phyloP scores from a whole-genome alignment of 108 stramenopile species.

The Seminavis robusta region DNA sequence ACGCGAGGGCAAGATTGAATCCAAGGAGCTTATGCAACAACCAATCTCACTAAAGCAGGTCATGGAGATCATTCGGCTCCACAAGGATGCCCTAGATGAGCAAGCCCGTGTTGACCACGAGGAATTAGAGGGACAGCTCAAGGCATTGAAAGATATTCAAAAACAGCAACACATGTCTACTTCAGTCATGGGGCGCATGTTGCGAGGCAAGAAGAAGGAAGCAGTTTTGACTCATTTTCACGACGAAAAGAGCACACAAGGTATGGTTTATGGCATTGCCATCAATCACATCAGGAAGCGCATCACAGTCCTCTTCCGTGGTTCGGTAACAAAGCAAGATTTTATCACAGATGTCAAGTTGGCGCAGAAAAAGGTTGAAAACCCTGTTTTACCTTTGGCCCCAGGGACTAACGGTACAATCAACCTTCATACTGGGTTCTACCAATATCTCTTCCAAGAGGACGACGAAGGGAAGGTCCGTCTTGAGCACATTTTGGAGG shows the following conservation, averaged over 20 bases:
- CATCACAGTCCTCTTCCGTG: conserved; percentile 63
- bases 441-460: conserved; percentile 55
- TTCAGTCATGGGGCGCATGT: background rate
- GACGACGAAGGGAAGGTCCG: conserved; percentile 33
- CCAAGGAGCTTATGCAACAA: conserved; percentile 21
- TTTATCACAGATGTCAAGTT: conserved; percentile 64
- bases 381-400: conserved; percentile 32
- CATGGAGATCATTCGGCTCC: conserved; percentile 20
- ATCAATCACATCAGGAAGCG: conserved; percentile 36
- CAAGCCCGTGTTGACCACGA: conserved; percentile 38
- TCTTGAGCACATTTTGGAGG: conserved; percentile 44
- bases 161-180: too few species aligned
- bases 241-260: conserved; percentile 49
- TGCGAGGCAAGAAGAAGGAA: background rate
- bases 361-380: conserved; percentile 25
- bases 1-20: conserved; percentile 26
- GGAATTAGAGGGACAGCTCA: conserved; percentile 29
- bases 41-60: conserved; percentile 38
- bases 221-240: conserved; percentile 35
- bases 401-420: too few species aligned
- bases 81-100: conserved; percentile 30
- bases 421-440: conserved; percentile 61
- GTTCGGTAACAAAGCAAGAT: conserved; percentile 59
- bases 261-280: conserved; percentile 61
- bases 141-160: conserved; percentile 19